Base-by-base conservation (phyloP, 345 rosid species). In the Geranium rotundifolium region DNA sequence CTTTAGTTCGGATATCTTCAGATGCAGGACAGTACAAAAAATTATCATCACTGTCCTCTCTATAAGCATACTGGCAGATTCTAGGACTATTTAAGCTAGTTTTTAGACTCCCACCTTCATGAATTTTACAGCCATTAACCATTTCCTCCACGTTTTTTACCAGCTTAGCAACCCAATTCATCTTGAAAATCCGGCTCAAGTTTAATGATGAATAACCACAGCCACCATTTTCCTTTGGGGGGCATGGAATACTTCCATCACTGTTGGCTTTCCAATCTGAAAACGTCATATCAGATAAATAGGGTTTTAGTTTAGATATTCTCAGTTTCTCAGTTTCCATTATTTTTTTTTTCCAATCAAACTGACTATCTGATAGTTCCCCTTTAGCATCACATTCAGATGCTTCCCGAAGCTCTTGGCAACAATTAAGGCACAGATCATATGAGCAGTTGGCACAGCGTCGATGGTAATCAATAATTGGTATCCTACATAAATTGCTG, bases 151-250 rank as follows among this genome's bases (percentile, higher is more conserved):
- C 89, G 64, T 86, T 90, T 73, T 90, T 93, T 63, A 88, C 96
- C 72, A 90, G 89, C 69, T 88, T 90, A 56, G 99, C 96, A 70
- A 88, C 93, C 99, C 97, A 95, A 64, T 88, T 95, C 95, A 90
- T 90, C 86, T 95, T 95, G 68, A 90, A 90, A 65, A 88, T 95
- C 71, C 95, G 85, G 59, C 84, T 79, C 19, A 95, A 86, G 67
- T 80, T 85, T 76, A 90, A 71, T 66, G 90, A 75, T 20, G 46
- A 72, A 65, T 71, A 74, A 67, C 89, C 83, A 69, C 99, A 95
- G 67, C 97, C 99, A 73, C 95, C 92, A 63, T 81, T 80, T 17
- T 77, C 89, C 77, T 71, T 82, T 17, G 92, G 92, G 15, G 97
- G 97, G 74, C 99, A 95, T 3, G 88, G 90, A 71, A 95, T 86